Conservation (phyloP, 345 rosid species). For the Gynandropsis gynandra region DNA sequence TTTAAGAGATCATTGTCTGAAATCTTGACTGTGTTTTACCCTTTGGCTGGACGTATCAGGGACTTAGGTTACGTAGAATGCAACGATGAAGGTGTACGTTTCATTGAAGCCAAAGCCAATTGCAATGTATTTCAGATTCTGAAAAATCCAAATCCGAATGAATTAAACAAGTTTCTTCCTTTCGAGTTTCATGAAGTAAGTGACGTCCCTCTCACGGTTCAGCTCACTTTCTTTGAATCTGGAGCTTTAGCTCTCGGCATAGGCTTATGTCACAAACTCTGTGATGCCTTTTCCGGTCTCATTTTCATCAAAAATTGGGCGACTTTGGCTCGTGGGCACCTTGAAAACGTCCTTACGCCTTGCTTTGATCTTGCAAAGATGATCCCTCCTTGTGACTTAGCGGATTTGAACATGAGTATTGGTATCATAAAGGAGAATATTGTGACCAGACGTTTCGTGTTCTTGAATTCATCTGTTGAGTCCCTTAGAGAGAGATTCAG, state of each 20-base stretch:
- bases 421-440: conserved; percentile 30
- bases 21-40: conserved; percentile 18
- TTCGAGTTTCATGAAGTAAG: conserved; percentile 16
- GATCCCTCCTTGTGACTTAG: conserved; percentile 35
- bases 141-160: conserved; percentile 12
- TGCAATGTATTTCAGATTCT: conserved; percentile 15
- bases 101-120: conserved; percentile 16
- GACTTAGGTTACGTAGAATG: conserved; percentile 9
- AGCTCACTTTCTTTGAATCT: conserved; percentile 17
- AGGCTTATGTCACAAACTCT: conserved; percentile 16
- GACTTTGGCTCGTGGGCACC: conserved; percentile 9
- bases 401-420: conserved; percentile 6
- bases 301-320: conserved; percentile 17
- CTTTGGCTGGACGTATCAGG: conserved; percentile 22
- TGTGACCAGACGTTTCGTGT: conserved; percentile 33
- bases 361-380: conserved; percentile 27
- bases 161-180: conserved; percentile 21
- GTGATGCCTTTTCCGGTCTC: conserved; percentile 10
- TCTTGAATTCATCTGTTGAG: conserved; percentile 24
- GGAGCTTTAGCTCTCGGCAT: conserved; percentile 18
- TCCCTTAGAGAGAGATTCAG: conserved; percentile 27
- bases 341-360: conserved; percentile 16
- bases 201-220: conserved; percentile 19
- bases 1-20: conserved; percentile 21
- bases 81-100: conserved; percentile 16